Base-by-base conservation (phyloP, 768 basidiomycete species). In the Serpula lacrymans region DNA sequence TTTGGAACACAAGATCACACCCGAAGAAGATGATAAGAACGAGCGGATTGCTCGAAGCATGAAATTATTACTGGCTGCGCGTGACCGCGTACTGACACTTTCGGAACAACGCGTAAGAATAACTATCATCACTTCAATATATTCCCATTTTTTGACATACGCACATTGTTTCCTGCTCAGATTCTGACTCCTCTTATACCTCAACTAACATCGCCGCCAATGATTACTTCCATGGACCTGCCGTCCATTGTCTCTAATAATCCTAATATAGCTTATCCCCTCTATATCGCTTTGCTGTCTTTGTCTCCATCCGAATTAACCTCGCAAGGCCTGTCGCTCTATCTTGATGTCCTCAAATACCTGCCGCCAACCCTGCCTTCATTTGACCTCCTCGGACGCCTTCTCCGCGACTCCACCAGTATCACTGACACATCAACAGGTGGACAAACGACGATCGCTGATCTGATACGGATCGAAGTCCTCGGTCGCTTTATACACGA, bases 401-500 rank as follows among this genome's bases (percentile, higher is more conserved):
- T 90, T 8, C 64, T 89, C 14, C 75, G 77, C 43, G 84, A 89
- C 50, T 61, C 72, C 23, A 77, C 80, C 0, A 62, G 64, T 17
- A 58, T 80, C 40, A 60, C 58, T 16, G 69, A 68, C 41, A 47
- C 51, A 4, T 42, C 55, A 6, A 68, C 71, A 1, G 69, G 67
- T 20, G 68, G 74, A 39, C 71, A 68, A 34, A 78, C 75, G 13
- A 80, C 81, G 5, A 68, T 87, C 39, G 80, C 80, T 1, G 81
- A 80, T 49, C 63, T 87, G 6, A 71, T 88, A 11, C 69, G 78
- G 10, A 62, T 68, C 22, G 84, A 87, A 34, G 78, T 77, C 4
- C 68, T 88, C 6, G 85, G 84, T 3, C 73, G 72, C 31, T 88
- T 90, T 53, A 69, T 89, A 24, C 81, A 84, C 44, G 79, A 80